A percentile compares a stretch with the other conserved stretches of the same genome.
Evolutionary conservation across 1,139 yeast genomes (phyloP).

Genomic region (Scheffersomyces segobiensis): DNA sequence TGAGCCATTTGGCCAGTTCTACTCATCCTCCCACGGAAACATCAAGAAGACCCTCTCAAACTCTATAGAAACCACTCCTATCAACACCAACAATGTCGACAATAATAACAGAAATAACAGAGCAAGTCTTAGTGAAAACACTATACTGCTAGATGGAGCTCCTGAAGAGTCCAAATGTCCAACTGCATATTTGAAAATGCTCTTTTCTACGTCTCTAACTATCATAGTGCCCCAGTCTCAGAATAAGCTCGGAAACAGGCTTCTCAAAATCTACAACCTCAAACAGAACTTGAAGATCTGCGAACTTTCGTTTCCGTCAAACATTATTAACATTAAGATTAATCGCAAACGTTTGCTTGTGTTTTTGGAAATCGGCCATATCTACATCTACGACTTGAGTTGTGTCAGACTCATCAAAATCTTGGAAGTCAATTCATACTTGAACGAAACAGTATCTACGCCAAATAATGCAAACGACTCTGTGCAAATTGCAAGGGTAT

Average conservation of each 20-base stretch:
- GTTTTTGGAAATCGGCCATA: constrained; percentile 58
- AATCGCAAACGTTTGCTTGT: constrained; percentile 68
- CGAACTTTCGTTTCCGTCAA: constrained; percentile 66
- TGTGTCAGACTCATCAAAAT: constrained; percentile 69
- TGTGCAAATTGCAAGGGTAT: background rate
- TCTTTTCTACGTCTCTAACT: constrained; percentile 68
- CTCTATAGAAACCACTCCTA: background rate
- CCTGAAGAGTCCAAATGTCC: constrained; percentile 16
- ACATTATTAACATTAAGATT: constrained; percentile 60
- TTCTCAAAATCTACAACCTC: constrained; percentile 63
- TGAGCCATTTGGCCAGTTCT: constrained; percentile 51
- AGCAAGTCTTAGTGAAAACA: background rate
- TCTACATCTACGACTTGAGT: constrained; percentile 71
- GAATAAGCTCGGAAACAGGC: constrained; percentile 46
- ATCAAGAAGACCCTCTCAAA: background rate
- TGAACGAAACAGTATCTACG: background rate
- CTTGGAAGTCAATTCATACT: constrained; percentile 45
- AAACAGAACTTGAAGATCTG: constrained; percentile 70
- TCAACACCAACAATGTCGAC: background rate
- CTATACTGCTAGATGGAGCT: background rate
- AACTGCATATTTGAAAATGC: constrained; percentile 51
- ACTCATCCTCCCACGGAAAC: constrained; percentile 19
- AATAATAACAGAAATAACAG: background rate
- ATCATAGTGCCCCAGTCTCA: constrained; percentile 56
- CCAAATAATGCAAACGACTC: background rate